Base-by-base conservation (phyloP, 208 protist genomes). In the Acanthamoeba sp. region DNA sequence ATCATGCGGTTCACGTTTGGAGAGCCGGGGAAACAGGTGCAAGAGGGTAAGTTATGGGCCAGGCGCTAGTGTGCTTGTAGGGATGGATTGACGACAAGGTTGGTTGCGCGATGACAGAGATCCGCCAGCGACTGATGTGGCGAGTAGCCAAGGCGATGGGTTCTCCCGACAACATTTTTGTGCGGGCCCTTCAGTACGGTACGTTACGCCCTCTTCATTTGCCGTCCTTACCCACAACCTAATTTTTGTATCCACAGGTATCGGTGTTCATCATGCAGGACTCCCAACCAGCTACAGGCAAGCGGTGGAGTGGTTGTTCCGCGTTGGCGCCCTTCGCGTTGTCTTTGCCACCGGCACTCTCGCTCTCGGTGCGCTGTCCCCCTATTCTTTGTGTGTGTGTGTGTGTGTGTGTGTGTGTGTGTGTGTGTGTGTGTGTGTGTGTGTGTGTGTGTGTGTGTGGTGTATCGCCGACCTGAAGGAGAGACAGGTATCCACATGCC, bases 311-410 rank as follows among this genome's bases (percentile, higher is more conserved):
- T 95, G 97, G 55, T 96, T 99, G 73, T 99, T 99, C 97, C 98
- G 99, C 55, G 94, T 95, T 5, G 96, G 97, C 0, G 95, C 98
- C 94, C 97, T 98, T 88, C 96, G 96, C n/a, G 97, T 99, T 57
- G 98, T 99, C 85, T 97, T 99, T 93, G 97, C 98, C 36, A 99
- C 98, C 14, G 97, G 97, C 91, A 99, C 98, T 52, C 97, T 99
- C 42, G 98, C 98, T n/a, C 96, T 99, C 18, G 98, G 99, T 71
- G 27, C 78, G 78, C 20, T 36, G 27, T 32, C 24, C 27, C 38
- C 24, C 5, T 85, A 4, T 69, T 18, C 29, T 69, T 69, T 6
- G 55, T 22, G 22, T 62, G 12, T 22, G 55, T 62, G 55, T n/a
- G n/a, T n/a, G n/a, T n/a, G n/a, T n/a, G n/a, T n/a, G n/a, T n/a